Evolutionary conservation across 225 moss, liverwort and hornwort species (phyloP), one percentile per base, ranked within the genome.

Genomic region (Rhytidiadelphus loreus): DNA sequence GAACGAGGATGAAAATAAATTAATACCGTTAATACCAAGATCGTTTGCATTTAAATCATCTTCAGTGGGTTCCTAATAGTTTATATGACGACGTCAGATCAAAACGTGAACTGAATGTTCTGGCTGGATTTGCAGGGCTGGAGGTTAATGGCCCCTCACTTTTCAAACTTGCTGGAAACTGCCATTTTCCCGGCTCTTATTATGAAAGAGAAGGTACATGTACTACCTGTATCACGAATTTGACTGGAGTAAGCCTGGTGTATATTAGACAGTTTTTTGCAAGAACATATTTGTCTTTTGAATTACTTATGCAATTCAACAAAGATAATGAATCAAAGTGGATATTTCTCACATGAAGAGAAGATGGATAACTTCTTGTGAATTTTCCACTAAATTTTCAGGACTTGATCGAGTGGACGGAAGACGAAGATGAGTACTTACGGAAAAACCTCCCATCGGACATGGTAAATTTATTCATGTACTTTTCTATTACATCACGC

Each of bases 351-450:
- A 77, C 17, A 70, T 77, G 62, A 71, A 23, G 62, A 70, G 37
- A 57, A 71, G 46, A 48, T 72, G 22, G 44, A 83, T 57, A 19
- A 46, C 60, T 60, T 73, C 44, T 83, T 30, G 20, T 74, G 80
- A 88, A 28, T 11, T 77, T 77, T 77, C 28, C 10, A 43, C 81
- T 33, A 77, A 75, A 71, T 41, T 58, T 58, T 66, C 86, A 95
- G 95, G 94, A 95, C 90, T 88, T 91, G 88, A 81, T 87, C 61
- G 95, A 95, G 82, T 95, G 94, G 95, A 78, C 71, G 55, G 94
- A 95, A 90, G 94, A 93, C 41, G 94, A 95, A 90, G 95, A 93
- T 87, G 94, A 95, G 87, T 95, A 94, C 64, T 81, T 95, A 61
- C 90, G 94, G 62, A 95, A 95, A 72, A 92, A 93, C 78, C 94